Evolutionary conservation across 345 rosid species (phyloP), one percentile per base, ranked within the genome.

Genomic region (Cochlearia excelsa): DNA sequence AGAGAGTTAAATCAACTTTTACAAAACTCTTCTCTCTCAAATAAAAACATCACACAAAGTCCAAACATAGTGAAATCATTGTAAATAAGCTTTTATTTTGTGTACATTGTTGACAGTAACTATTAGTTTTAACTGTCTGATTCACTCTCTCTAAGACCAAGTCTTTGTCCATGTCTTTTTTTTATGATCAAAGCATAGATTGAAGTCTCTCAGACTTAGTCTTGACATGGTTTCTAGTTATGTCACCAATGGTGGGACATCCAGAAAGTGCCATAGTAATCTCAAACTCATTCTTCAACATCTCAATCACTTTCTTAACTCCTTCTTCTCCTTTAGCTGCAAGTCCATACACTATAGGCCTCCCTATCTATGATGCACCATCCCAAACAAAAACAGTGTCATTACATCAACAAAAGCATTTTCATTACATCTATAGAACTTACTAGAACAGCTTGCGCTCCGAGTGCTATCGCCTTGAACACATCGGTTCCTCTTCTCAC

Each of bases 391-490:
- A 59, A 3, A 42, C 26, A 9, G 31, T 33, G 58, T 68, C 54
- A 54, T 7, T 2, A 42, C 41, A 42, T 31, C 27, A 49, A 28
- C 7, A 23, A 41, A 34, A 9, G 38, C 11, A 10, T 1, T 16
- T 30, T 49, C 38, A 1, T 1, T 26, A 37, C 28, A 40, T 16
- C 6, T 2, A 6, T 3, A 42, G 63, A 61, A 59, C 81, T 75
- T 77, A 86, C 98, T 51, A 92, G 90, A 51, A 92, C 85, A 67
- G 93, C 90, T 78, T 82, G 76, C 16, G 95, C 98, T n/a, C 96
- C 95, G 1, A 88, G 90, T 9, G 95, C 88, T 59, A 92, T 68
- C 0, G 98, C 93, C 75, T 88, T 88, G 81, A 92, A 86, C 69
- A 92, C 75, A 61, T 92, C 90, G 0, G 95, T 88, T 57, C 95